Conservation (phyloP, 2,329 filamentous ascomycete genomes). For the Venturia asperata region DNA sequence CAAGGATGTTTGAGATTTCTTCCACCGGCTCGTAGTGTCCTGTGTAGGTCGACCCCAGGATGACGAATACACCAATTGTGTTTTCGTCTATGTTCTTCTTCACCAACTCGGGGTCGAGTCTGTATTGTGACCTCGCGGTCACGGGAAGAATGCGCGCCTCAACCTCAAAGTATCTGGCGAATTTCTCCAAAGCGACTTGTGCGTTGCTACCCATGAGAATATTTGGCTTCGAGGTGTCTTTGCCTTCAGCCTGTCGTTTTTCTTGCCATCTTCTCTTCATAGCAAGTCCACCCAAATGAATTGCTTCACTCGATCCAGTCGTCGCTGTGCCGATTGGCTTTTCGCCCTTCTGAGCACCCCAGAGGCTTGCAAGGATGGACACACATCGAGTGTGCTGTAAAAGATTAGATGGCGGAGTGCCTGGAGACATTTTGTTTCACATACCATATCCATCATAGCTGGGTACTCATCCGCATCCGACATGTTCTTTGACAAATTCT, state of each 20-base stretch:
- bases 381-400: slow-evolving; percentile 54
- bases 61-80: slow-evolving; percentile 69
- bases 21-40: slow-evolving; percentile 68
- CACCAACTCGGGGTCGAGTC: slow-evolving; percentile 57
- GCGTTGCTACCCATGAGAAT: slow-evolving; percentile 70
- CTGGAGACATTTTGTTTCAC: slow-evolving; percentile 13
- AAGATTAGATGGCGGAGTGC: not conserved
- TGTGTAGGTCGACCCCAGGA: slow-evolving; percentile 67
- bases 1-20: slow-evolving; percentile 57
- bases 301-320: slow-evolving; percentile 64
- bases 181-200: slow-evolving; percentile 67
- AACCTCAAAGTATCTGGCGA: slow-evolving; percentile 67
- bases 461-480: slow-evolving; percentile 53
- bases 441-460: slow-evolving; percentile 40
- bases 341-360: slow-evolving; percentile 55
- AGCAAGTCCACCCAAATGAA: slow-evolving; percentile 62
- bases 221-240: slow-evolving; percentile 58
- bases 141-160: slow-evolving; percentile 60
- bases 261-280: slow-evolving; percentile 73
- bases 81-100: slow-evolving; percentile 66
- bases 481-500: slow-evolving; percentile 65
- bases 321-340: slow-evolving; percentile 62
- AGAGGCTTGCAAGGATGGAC: slow-evolving; percentile 60
- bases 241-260: slow-evolving; percentile 51
- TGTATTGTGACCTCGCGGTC: slow-evolving; percentile 51